Evolutionary conservation across 2,329 filamentous ascomycete genomes (phyloP), one percentile per base, ranked within the genome.

Genomic region (Emericellopsis cladophorae): DNA sequence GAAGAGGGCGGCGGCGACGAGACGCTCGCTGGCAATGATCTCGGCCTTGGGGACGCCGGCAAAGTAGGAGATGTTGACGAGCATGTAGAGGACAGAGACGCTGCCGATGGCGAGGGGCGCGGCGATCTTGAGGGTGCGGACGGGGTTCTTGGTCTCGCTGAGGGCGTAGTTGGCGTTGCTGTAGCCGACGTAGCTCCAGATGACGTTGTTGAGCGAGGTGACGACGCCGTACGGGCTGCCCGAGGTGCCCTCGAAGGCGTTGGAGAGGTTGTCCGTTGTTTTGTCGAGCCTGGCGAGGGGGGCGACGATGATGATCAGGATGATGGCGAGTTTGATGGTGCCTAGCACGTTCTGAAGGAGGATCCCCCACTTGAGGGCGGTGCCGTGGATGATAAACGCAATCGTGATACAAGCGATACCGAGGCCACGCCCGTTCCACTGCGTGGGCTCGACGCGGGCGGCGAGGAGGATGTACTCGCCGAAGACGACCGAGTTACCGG

Each of bases 171-270:
- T 81, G 54, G 76, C 78, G 54, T 81, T 82, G 60, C 67, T 74
- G 64, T 79, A 81, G 21, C 79, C 79, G 47, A 80, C 72, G 50
- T 77, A 84, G 45, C 72, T 77, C 72, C 79, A 84, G 50, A 84
- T 79, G 46, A 84, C 78, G 49, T 82, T 84, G 65, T 81, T 83
- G 0, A 84, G 60, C 0, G 80, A 78, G 1, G 75, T 82, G n/a
- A 81, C 77, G 29, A 81, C 67, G 37, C 76, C 76, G 47, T 84
- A 84, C 2, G 76, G 70, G 48, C 71, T 79, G 7, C 74, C 73
- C 1, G 74, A 80, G 5, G 79, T 83, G 8, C 79, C 79, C 37
- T 71, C 67, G 46, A 84, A 84, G 9, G 76, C 72, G 44, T 79
- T 67, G 47, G 59, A 57, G 51, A 84, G 81, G 62, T 79, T 82